Evolutionary conservation across 495 filamentous ascomycete genomes (phyloP).

Genomic region (Aspergillus conjunctus): DNA sequence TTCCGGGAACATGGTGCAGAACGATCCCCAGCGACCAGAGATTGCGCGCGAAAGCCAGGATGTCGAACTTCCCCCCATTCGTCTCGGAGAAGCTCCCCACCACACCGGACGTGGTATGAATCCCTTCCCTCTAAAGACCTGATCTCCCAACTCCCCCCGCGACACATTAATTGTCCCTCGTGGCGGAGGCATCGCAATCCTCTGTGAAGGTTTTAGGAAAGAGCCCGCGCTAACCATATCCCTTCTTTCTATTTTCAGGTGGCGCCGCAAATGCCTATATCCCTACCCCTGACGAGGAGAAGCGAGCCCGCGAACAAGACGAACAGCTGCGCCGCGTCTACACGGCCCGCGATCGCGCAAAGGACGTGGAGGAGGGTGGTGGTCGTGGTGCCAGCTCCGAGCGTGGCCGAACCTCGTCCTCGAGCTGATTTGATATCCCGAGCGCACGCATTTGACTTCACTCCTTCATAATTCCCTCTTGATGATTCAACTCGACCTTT

Average conservation of each 20-base stretch:
- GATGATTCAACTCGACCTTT: background rate
- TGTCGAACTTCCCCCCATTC: constrained; percentile 61
- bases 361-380: constrained; percentile 36
- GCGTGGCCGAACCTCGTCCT: constrained; percentile 28
- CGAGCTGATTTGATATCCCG: constrained; percentile 18
- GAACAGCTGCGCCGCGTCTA: constrained; percentile 41
- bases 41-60: constrained; percentile 81
- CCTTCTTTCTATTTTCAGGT: constrained; percentile 26
- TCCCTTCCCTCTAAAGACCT: background rate
- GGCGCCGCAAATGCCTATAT: constrained; percentile 50
- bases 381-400: constrained; percentile 7
- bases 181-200: background rate
- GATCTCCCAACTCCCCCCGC: background rate
- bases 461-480: background rate
- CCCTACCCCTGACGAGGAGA: constrained; percentile 43
- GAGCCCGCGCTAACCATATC: background rate
- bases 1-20: constrained; percentile 74
- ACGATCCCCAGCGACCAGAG: constrained; percentile 62
- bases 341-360: constrained; percentile 41
- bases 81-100: constrained; percentile 45
- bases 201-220: background rate
- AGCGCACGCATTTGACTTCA: background rate
- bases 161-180: background rate
- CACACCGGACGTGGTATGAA: constrained; percentile 50
- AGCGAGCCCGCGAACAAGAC: constrained; percentile 38